phyloP scores from a whole-genome alignment of 108 stramenopile genomes.

The Skeletonema marinoi region DNA sequence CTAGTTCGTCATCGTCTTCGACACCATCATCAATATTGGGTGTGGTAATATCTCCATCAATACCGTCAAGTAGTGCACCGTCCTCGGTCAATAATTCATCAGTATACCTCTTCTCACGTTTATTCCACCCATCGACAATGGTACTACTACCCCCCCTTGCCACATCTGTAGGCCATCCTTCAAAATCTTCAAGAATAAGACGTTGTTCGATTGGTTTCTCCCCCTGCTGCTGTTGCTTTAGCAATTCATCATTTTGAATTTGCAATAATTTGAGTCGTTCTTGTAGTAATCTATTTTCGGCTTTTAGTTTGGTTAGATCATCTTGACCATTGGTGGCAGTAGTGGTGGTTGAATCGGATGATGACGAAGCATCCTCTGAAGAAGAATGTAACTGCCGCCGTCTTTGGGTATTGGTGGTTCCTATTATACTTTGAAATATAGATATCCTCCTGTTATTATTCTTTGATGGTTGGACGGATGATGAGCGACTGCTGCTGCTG shows the following conservation, averaged over 20 bases:
- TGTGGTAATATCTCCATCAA: neutral
- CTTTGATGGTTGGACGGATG: neutral
- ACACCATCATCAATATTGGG: neutral
- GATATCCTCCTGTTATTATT: neutral
- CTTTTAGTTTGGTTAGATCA: conserved; percentile 4
- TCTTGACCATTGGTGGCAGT: neutral
- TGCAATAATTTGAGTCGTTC: conserved; percentile 26
- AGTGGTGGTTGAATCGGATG: neutral
- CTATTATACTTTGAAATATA: no score
- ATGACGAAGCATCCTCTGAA: neutral
- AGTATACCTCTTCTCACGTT: conserved; percentile 15
- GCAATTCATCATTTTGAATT: conserved; percentile 26
- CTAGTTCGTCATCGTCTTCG: conserved; percentile 36
- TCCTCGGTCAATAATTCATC: neutral
- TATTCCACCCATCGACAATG: conserved; percentile 36
- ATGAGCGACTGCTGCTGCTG: neutral
- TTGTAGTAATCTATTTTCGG: conserved; percentile 25
- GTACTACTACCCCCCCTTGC: conserved; percentile 12
- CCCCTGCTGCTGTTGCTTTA: neutral
- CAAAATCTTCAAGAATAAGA: conserved; percentile 65
- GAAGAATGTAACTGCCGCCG: neutral
- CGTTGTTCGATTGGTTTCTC: conserved; percentile 16
- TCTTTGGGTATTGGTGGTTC: neutral
- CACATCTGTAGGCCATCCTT: conserved; percentile 48
- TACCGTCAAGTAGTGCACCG: neutral